Conservation (phyloP, 352 stramenopile genomes). For the Phytopythium cucurbitacearum region DNA sequence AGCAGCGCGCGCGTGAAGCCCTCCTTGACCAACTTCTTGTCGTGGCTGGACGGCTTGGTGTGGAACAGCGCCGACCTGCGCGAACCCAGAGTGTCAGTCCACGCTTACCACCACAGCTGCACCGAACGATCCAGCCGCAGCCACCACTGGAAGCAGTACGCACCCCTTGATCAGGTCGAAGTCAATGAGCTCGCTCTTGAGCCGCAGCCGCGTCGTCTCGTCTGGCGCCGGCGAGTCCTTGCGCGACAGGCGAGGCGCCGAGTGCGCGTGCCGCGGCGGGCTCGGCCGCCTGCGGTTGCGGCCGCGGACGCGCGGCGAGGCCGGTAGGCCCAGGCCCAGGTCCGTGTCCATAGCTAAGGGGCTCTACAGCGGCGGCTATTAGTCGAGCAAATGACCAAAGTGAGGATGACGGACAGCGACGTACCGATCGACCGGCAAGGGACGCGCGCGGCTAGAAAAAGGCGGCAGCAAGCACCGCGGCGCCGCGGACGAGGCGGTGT, state of each 20-base stretch:
- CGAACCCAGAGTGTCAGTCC: not conserved
- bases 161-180: constrained; percentile 87
- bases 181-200: constrained; percentile 77
- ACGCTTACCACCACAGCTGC: not conserved
- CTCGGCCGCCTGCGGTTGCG: constrained; percentile 11
- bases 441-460: too few species aligned
- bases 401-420: too few species aligned
- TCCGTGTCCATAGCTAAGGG: constrained; percentile 30
- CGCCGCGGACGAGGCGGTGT: not conserved
- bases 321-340: constrained; percentile 11
- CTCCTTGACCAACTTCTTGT: constrained; percentile 76
- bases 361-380: too few species aligned
- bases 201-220: constrained; percentile 30
- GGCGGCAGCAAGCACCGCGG: not conserved
- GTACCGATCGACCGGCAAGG: too few species aligned
- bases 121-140: not conserved
- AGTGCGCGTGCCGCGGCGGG: not conserved
- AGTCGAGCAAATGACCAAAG: too few species aligned
- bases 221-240: constrained; percentile 39
- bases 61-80: constrained; percentile 77
- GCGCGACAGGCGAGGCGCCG: constrained; percentile 29
- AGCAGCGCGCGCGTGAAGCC: constrained; percentile 64
- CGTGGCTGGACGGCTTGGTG: constrained; percentile 78
- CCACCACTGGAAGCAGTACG: constrained; percentile 6
- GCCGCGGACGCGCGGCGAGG: constrained; percentile 15